Evolutionary conservation across 2,329 filamentous ascomycete species (phyloP).

Genomic region (Fusarium citri): DNA sequence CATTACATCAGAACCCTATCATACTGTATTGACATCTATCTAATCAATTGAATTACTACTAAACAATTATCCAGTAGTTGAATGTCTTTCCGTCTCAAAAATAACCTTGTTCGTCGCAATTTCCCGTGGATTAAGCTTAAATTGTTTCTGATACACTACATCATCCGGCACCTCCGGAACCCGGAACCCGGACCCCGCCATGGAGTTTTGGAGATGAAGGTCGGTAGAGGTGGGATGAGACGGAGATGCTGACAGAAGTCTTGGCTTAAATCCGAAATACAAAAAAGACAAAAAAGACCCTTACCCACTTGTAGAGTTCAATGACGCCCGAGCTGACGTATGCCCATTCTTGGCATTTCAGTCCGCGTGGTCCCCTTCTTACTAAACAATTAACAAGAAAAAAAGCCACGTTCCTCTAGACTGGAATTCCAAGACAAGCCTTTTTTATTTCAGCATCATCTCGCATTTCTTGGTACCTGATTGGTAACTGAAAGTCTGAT

Average conservation of each 20-base stretch:
- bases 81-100: not conserved
- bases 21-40: not conserved
- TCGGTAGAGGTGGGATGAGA: not conserved
- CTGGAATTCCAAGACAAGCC: not conserved
- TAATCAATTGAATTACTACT: fast-evolving
- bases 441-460: not conserved
- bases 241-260: slow-evolving; percentile 14
- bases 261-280: slow-evolving; percentile 22
- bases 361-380: slow-evolving; percentile 5
- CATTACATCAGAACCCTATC: not conserved
- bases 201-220: not conserved
- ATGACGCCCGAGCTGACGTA: slow-evolving; percentile 33
- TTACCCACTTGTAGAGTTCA: slow-evolving; percentile 13
- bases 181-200: slow-evolving; percentile 16
- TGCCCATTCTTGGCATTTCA: slow-evolving; percentile 14
- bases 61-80: not conserved
- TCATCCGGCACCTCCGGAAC: slow-evolving; percentile 5
- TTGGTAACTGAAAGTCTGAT: not conserved
- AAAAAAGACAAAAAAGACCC: not conserved
- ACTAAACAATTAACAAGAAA: not conserved
- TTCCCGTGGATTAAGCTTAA: slow-evolving; percentile 23
- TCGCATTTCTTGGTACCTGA: not conserved
- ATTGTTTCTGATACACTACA: not conserved
- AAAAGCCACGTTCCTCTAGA: not conserved
- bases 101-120: not conserved